phyloP scores from a whole-genome alignment of 2,329 filamentous ascomycete genomes.

The Colletotrichum nymphaeae region DNA sequence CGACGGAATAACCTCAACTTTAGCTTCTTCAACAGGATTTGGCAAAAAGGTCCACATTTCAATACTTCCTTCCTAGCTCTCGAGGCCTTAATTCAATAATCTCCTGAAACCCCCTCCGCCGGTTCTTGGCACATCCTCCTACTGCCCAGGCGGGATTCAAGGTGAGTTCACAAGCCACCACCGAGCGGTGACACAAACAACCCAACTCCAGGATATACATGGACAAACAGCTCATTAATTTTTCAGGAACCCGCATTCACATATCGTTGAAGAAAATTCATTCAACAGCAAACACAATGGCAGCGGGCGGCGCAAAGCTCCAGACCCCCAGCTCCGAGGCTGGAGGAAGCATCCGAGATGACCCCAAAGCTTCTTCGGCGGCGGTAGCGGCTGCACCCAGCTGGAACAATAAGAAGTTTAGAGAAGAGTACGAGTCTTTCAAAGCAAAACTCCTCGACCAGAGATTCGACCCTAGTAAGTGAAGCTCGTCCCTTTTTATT shows the following conservation, averaged over 20 bases:
- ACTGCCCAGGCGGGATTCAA: neutral
- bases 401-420: conserved; percentile 50
- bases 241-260: neutral
- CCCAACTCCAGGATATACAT: neutral
- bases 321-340: conserved; percentile 31
- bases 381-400: conserved; percentile 1
- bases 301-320: conserved; percentile 11
- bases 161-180: neutral
- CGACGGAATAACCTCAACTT: neutral
- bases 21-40: neutral
- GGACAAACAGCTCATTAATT: neutral
- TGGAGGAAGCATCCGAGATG: conserved; percentile 37
- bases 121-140: neutral
- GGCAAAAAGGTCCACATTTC: neutral
- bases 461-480: conserved; percentile 55
- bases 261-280: neutral
- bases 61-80: neutral
- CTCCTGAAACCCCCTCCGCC: neutral
- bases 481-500: neutral
- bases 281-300: conserved; percentile 1
- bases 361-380: conserved; percentile 37
- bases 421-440: conserved; percentile 55
- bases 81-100: neutral
- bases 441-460: conserved; percentile 55
- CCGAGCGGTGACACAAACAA: neutral